phyloP scores from a whole-genome alignment of 192 early-diverging fungal genomes.

The Backusella mclennaniae region DNA sequence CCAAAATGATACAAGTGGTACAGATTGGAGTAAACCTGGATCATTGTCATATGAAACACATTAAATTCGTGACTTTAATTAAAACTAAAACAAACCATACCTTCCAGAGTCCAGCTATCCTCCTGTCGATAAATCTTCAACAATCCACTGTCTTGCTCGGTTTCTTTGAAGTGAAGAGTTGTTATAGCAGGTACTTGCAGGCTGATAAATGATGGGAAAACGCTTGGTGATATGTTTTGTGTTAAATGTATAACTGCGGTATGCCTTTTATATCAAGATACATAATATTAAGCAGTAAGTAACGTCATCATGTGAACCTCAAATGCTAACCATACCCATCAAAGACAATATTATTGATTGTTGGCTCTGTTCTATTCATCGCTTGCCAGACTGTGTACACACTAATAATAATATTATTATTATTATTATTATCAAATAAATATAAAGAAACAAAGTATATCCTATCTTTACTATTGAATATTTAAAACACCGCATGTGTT shows the following conservation, averaged over 20 bases:
- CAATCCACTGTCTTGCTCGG: constrained; percentile 41
- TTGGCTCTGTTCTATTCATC: constrained; percentile 33
- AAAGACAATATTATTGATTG: constrained; percentile 35
- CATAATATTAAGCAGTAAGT: background rate
- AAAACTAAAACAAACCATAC: constrained; percentile 5
- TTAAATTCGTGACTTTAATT: constrained; percentile 6
- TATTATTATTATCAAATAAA: background rate
- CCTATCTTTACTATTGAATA: constrained; percentile 48
- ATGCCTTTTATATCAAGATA: constrained; percentile 24
- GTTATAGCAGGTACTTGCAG: constrained; percentile 54
- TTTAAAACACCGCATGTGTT: constrained; percentile 51
- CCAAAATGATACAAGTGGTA: constrained; percentile 57
- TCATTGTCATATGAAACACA: background rate
- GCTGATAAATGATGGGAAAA: constrained; percentile 47
- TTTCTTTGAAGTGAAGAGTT: constrained; percentile 48
- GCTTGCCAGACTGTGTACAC: constrained; percentile 39
- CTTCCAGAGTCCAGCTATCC: constrained; percentile 60
- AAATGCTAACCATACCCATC: constrained; percentile 26
- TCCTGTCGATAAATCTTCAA: constrained; percentile 54
- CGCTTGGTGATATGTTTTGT: constrained; percentile 49
- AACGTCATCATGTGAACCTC: background rate
- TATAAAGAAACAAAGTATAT: background rate
- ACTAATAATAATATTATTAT: constrained; percentile 4
- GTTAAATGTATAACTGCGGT: constrained; percentile 49
- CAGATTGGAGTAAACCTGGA: constrained; percentile 47